phyloP scores from a whole-genome alignment of 2,329 filamentous ascomycete genomes.

The Neonectria coccinea region DNA sequence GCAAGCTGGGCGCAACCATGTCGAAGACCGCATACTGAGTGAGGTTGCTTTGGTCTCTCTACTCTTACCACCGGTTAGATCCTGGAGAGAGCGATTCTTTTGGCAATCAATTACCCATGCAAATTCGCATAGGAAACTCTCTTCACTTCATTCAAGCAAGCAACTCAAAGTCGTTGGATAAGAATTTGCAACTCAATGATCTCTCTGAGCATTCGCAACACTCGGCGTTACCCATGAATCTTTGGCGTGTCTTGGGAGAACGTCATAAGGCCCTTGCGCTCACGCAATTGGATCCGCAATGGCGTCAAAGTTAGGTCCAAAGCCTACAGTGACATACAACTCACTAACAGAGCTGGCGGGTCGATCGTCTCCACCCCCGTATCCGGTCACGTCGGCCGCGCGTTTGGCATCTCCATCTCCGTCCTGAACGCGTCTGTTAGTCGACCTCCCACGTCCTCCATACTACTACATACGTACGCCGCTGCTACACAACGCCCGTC shows the following conservation, averaged over 20 bases:
- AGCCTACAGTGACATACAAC: not conserved
- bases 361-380: slow-evolving; percentile 1
- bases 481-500: not conserved
- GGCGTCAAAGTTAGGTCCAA: slow-evolving; percentile 39
- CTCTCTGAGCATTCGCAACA: slow-evolving; percentile 5
- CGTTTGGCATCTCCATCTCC: slow-evolving; percentile 11
- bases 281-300: slow-evolving; percentile 33
- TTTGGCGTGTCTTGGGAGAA: slow-evolving; percentile 10
- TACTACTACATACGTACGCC: not conserved
- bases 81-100: not conserved
- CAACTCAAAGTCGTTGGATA: not conserved
- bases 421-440: slow-evolving; percentile 3
- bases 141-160: not conserved
- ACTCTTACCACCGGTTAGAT: not conserved
- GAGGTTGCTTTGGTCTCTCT: not conserved
- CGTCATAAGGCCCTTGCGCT: slow-evolving; percentile 23
- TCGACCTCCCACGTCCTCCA: not conserved
- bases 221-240: not conserved
- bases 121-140: not conserved
- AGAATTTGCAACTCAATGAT: not conserved
- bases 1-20: slow-evolving; percentile 18
- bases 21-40: slow-evolving; percentile 27
- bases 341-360: slow-evolving; percentile 32
- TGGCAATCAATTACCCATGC: not conserved
- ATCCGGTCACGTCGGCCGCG: slow-evolving; percentile 16